A percentile compares a stretch with the other conserved stretches of the same genome.
These are phyloP conservation scores for Irpex rosettiformis DNA, from an alignment of 1,284 basidiomycete genomes.

Conservation along the genomic window DNA sequence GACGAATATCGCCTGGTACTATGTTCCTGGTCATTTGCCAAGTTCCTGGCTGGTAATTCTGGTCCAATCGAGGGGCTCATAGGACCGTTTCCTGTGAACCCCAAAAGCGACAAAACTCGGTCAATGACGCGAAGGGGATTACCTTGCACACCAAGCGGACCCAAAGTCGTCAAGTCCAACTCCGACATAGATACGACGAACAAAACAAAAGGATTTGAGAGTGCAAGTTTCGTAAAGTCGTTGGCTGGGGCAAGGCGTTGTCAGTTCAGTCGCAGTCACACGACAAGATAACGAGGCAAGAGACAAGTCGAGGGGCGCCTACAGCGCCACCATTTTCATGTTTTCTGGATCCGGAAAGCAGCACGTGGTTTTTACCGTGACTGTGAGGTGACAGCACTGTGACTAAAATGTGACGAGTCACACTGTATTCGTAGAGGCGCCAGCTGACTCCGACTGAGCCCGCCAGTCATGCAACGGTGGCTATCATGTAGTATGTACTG, in stretches of 20 bases:
- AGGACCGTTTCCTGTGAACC: constrained; percentile 11
- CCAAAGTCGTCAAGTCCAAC: background rate
- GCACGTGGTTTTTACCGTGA: background rate
- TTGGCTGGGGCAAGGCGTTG: background rate
- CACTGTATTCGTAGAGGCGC: no score
- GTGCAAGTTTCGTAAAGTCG: background rate
- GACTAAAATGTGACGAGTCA: background rate
- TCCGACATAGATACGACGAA: constrained; percentile 1
- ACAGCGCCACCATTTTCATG: background rate
- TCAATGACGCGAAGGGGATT: constrained; percentile 22
- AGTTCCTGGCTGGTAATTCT: constrained; percentile 21
- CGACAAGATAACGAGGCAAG: constrained; percentile 7
- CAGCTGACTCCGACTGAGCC: no score
- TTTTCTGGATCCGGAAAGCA: background rate
- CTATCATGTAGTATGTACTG: no score
- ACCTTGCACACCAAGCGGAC: background rate
- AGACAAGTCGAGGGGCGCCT: constrained; percentile 1
- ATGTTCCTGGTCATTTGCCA: constrained; percentile 16
- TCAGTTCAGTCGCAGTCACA: constrained; percentile 10
- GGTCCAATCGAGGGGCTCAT: constrained; percentile 29
- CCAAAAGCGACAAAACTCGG: constrained; percentile 18
- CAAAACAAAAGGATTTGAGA: background rate
- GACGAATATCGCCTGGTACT: constrained; percentile 11
- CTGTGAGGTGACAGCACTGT: no score
- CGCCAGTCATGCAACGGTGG: no score